Percentiles rank a stretch among this genome's conserved stretches.
Conservation (phyloP, 495 filamentous ascomycete genomes). For the Daldinia grandis region DNA sequence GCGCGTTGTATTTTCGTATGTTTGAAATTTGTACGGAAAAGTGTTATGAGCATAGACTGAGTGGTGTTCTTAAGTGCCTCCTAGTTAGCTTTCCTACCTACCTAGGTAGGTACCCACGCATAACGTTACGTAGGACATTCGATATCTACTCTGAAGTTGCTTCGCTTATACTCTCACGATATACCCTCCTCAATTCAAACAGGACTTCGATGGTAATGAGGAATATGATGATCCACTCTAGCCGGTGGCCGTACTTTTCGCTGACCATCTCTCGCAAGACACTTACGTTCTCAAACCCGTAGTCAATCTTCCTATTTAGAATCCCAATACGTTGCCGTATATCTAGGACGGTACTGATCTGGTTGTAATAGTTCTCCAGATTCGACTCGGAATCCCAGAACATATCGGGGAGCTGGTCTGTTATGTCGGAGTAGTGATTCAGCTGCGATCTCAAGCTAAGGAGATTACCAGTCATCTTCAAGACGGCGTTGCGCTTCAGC, state of each 20-base stretch:
- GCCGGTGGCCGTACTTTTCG: slow-evolving; percentile 82
- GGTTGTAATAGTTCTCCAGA: slow-evolving; percentile 89
- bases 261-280: slow-evolving; percentile 88
- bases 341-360: slow-evolving; percentile 88
- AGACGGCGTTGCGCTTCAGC: slow-evolving; percentile 78
- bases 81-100: no score
- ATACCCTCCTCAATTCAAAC: slow-evolving; percentile 63
- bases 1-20: neutral
- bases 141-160: neutral
- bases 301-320: slow-evolving; percentile 96
- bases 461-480: slow-evolving; percentile 94
- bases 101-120: neutral
- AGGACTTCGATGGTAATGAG: slow-evolving; percentile 91
- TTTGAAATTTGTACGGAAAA: neutral
- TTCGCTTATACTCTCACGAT: slow-evolving; percentile 50
- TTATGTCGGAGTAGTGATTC: slow-evolving; percentile 96
- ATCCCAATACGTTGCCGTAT: slow-evolving; percentile 91
- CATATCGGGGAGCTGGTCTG: slow-evolving; percentile 91
- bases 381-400: slow-evolving; percentile 96
- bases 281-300: slow-evolving; percentile 92
- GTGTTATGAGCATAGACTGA: neutral
- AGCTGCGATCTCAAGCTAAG: slow-evolving; percentile 88
- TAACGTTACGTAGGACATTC: neutral
- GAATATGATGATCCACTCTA: slow-evolving; percentile 98
- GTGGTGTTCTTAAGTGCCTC: slow-evolving; percentile 1